Conservation (phyloP, 305 asterid species). For the Plantago coronopus region DNA sequence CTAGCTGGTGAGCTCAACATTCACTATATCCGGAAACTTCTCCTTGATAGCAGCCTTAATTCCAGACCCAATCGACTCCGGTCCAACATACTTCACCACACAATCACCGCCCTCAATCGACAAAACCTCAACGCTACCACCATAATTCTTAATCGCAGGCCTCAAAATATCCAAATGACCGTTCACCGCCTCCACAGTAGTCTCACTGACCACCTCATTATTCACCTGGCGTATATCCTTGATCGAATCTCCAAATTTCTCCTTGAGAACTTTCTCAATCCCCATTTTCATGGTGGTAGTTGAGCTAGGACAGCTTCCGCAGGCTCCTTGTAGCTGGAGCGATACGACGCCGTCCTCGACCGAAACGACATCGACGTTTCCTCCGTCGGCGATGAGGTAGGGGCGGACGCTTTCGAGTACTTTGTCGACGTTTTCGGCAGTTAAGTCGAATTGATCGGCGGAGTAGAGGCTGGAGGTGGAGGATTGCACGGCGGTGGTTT, state of each 20-base stretch:
- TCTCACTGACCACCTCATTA: constrained; percentile 39
- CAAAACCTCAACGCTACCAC: constrained; percentile 76
- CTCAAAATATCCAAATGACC: constrained; percentile 73
- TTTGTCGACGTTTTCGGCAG: constrained; percentile 66
- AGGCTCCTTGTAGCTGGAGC: constrained; percentile 90
- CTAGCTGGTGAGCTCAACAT: constrained; percentile 56
- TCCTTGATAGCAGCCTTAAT: constrained; percentile 91
- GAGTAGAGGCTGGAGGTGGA: constrained; percentile 61
- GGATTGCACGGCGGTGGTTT: constrained; percentile 24
- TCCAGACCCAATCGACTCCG: constrained; percentile 84
- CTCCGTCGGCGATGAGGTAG: constrained; percentile 88
- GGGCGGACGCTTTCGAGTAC: constrained; percentile 87
- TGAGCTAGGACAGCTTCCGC: constrained; percentile 88
- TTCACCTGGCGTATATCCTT: constrained; percentile 73
- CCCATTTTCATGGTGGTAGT: constrained; percentile 96
- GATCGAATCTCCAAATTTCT: constrained; percentile 74
- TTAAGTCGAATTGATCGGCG: constrained; percentile 71
- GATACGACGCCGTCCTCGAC: constrained; percentile 76
- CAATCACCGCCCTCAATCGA: constrained; percentile 64
- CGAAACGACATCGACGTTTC: constrained; percentile 79
- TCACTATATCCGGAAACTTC: constrained; percentile 70
- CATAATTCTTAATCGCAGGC: constrained; percentile 83
- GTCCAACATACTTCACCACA: constrained; percentile 59
- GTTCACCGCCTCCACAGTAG: constrained; percentile 78
- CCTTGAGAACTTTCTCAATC: constrained; percentile 78